Evolutionary conservation across 768 basidiomycete genomes (phyloP), one percentile per base, ranked within the genome.

Genomic region (Auricularia sp.): DNA sequence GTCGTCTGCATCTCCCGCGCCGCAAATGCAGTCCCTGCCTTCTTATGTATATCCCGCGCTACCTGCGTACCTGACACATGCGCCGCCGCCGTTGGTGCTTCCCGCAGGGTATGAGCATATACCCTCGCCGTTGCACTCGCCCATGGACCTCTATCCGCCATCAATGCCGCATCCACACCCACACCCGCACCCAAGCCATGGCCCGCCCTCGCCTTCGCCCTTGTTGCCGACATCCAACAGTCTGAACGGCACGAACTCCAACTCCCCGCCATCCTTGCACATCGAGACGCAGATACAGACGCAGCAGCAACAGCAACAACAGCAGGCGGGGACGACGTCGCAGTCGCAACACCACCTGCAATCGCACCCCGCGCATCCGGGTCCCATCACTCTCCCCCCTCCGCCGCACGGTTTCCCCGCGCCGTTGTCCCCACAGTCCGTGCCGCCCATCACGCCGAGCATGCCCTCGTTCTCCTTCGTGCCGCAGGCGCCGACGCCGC

Each of bases 401-500:
- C 85, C 81, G 1, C 81, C 78, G 29, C 71, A 76, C 16, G 79
- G 80, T 36, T 63, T 69, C 54, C 66, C 71, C 3, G 73, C 71
- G 58, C 75, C 78, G 7, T 67, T 78, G 39, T 76, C 77, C 0
- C 79, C 80, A 13, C 68, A 68, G 47, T 67, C 89, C 10, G 88
- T 90, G 0, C 90, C 91, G 14, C 89, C 92, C 1, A 93, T 97
- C 71, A 97, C 95, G n/a, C 94, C 95, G 0, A 90, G 89, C 66
- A 98, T 98, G 95, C 96, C 96, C 1, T 86, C 92, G 4, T 98
- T 97, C 76, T 87, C 86, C 13, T 95, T 97, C 75, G 79, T 88
- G 44, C 81, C 84, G 18, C 84, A 83, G 51, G 72, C 70, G 42
- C 76, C 81, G 71, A 70, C 78, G 56, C 75, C 81, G 62, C 78